Base-by-base conservation (phyloP, 2,329 filamentous ascomycete species). In the Aspergillus thermomutatus region DNA sequence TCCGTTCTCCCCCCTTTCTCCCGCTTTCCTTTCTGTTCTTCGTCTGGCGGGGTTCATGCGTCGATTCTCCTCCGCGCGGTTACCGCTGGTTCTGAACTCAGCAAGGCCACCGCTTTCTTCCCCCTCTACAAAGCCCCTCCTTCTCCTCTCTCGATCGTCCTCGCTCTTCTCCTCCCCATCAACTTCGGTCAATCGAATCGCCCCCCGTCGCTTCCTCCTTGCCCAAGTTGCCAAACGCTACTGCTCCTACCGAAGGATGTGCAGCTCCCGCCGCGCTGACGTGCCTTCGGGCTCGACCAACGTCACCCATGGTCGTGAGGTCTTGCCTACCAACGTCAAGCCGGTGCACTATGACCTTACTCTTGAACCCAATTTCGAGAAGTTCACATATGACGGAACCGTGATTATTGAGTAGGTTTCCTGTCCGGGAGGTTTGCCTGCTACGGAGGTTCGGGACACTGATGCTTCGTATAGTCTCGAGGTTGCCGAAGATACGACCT, bases 331-430 rank as follows among this genome's bases (percentile, higher is more conserved):
- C 76, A 96, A 97, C 71, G 91, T 97, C 69, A 89, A 93, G 74
- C 92, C 93, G n/a, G 78, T 83, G 41, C 92, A 97, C 79, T 97
- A 97, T 77, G 86, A 96, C 74, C 78, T 97, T 66, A 94, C 90
- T 1, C 82, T 97, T 60, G 94, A 97, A 79, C 92, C 93, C 54
- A 86, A 97, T 79, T 90, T 97, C 66, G 83, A 89, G 66, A 92
- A 88, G 63, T 91, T 94, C 76, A 91, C 86, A 62, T 97, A 93
- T 72, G 84, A 93, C 58, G 93, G 93, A 63, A 88, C 83, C 10
- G 92, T 96, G 52, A 77, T 86, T 56, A 92, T 97, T 69, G 91
- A 96, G 82, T 86, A 79, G 51, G 82, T 69, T 3, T 25, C 19
- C 23, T 34, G 5, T 17, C 10, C n/a, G 2, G 31, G 17, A 19